Evolutionary conservation across 495 filamentous ascomycete species (phyloP).

Genomic region (Parathielavia appendiculata): DNA sequence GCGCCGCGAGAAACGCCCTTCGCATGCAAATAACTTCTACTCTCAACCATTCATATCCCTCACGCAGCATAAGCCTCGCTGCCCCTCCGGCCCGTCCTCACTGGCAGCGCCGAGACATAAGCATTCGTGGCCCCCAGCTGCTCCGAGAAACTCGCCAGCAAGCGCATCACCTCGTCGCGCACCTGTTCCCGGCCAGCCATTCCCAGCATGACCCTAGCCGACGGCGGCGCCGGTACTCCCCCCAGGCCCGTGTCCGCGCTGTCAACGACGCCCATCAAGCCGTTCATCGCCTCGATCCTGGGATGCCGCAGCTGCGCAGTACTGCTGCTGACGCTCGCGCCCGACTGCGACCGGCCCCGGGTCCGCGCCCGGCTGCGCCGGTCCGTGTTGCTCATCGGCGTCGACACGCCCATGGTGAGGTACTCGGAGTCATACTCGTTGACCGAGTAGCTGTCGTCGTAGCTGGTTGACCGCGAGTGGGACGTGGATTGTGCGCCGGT

Average conservation of each 20-base stretch:
- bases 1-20: background rate
- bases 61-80: conserved; percentile 17
- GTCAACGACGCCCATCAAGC: background rate
- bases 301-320: conserved; percentile 8
- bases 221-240: conserved; percentile 39
- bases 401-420: conserved; percentile 21
- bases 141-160: conserved; percentile 47
- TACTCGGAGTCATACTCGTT: conserved; percentile 33
- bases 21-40: background rate
- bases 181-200: conserved; percentile 47
- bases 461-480: conserved; percentile 30
- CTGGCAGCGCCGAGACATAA: conserved; percentile 29
- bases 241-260: conserved; percentile 8
- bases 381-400: conserved; percentile 5
- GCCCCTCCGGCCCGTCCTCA: conserved; percentile 20
- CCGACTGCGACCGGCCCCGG: conserved; percentile 13
- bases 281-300: conserved; percentile 18
- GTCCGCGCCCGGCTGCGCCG: conserved; percentile 9
- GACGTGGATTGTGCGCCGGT: conserved; percentile 8
- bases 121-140: conserved; percentile 36
- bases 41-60: background rate
- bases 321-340: conserved; percentile 12
- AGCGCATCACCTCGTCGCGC: conserved; percentile 49
- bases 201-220: conserved; percentile 48
- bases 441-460: conserved; percentile 29